A percentile compares a stretch with the other conserved stretches of the same genome.
These are phyloP conservation scores for Telfairia occidentalis DNA, from an alignment of 331 rosid species.

Conservation along the genomic window DNA sequence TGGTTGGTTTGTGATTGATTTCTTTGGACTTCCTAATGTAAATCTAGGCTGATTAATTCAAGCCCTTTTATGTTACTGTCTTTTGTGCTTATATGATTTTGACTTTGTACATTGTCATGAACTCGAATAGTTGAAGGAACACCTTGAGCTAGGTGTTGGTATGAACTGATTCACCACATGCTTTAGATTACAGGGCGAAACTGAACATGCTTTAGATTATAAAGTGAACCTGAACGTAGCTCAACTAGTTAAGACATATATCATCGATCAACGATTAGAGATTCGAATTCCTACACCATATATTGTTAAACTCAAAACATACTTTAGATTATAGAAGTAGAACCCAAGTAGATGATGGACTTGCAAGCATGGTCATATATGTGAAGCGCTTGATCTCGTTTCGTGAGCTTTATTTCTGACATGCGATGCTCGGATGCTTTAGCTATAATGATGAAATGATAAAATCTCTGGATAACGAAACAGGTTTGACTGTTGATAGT, in stretches of 20 bases:
- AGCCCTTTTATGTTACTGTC: neutral
- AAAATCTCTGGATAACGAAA: neutral
- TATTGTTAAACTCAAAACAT: no score
- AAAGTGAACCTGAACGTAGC: no score
- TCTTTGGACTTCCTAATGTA: neutral
- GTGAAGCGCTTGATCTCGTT: neutral
- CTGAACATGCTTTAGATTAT: no score
- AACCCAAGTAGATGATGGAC: neutral
- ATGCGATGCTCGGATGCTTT: neutral
- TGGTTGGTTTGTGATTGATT: neutral
- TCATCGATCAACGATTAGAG: no score
- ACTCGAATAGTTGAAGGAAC: neutral
- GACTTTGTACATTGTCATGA: neutral
- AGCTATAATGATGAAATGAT: neutral
- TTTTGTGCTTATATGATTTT: conserved; percentile 1
- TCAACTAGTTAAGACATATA: no score
- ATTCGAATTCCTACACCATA: no score
- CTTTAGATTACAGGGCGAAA: neutral
- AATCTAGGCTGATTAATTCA: neutral
- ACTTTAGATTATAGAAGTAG: neutral
- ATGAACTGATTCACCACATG: neutral
- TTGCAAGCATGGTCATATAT: neutral
- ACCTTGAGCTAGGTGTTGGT: neutral
- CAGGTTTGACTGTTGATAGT: neutral
- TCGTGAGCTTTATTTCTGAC: neutral